phyloP scores from a whole-genome alignment of 2,329 filamentous ascomycete genomes.

The Aspergillus neotritici region DNA sequence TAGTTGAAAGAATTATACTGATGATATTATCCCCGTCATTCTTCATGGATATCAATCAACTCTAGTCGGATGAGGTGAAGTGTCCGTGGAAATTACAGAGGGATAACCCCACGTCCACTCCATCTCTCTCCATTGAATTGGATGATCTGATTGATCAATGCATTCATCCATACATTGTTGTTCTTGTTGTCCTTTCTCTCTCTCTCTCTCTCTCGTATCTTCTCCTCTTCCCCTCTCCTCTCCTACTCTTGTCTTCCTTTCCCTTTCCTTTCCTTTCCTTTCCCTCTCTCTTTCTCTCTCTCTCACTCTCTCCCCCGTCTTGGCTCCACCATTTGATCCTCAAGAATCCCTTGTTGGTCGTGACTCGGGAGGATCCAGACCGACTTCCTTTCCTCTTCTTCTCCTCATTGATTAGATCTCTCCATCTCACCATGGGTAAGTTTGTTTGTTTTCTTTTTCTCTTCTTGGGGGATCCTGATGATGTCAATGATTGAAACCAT shows the following conservation, averaged over 20 bases:
- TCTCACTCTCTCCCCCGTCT: not conserved
- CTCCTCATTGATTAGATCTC: slow-evolving; percentile 3
- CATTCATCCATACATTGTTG: slow-evolving; percentile 1
- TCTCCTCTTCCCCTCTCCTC: not conserved
- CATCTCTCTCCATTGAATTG: no score
- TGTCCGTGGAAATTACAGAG: no score
- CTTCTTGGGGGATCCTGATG: no score
- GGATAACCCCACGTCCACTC: no score
- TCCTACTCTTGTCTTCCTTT: not conserved
- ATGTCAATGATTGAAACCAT: no score
- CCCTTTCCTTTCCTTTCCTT: not conserved
- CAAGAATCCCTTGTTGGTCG: slow-evolving; percentile 1
- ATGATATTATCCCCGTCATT: no score
- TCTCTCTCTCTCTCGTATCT: slow-evolving; percentile 1
- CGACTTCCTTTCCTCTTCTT: slow-evolving; percentile 6
- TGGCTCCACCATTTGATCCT: no score
- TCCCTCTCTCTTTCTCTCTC: not conserved
- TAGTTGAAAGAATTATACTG: no score
- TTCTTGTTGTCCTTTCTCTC: slow-evolving; percentile 2
- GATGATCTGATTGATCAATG: slow-evolving; percentile 1
- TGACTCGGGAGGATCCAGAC: not conserved
- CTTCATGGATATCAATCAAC: no score
- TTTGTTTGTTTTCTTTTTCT: no score
- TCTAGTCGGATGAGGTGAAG: no score
- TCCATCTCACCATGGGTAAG: slow-evolving; percentile 12